Percentiles rank a stretch among this genome's conserved stretches.
These are phyloP conservation scores for Globisporangium lucens DNA, from an alignment of 352 stramenopile species.

Conservation along the genomic window DNA sequence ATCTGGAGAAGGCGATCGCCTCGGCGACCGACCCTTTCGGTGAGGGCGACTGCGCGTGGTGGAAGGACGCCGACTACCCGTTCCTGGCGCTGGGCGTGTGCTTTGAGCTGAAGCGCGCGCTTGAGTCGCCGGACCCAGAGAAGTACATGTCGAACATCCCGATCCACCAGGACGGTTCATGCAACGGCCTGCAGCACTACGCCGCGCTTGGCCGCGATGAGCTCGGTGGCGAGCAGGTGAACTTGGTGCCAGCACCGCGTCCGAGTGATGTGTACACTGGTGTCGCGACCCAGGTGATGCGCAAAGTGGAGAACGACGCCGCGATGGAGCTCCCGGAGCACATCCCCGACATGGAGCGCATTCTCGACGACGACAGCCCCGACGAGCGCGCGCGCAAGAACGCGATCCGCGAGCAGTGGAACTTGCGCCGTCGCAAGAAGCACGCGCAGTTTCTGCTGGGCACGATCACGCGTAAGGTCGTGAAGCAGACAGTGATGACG, in stretches of 20 bases:
- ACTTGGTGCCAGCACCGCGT: conserved; percentile 92
- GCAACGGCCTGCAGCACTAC: conserved; percentile 57
- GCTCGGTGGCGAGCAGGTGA: conserved; percentile 94
- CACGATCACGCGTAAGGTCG: conserved; percentile 92
- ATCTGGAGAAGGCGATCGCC: conserved; percentile 93
- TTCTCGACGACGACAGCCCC: conserved; percentile 13
- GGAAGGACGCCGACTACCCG: conserved; percentile 96
- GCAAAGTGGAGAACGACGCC: conserved; percentile 72
- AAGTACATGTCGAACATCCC: conserved; percentile 95
- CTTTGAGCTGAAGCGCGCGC: conserved; percentile 93
- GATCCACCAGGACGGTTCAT: conserved; percentile 93
- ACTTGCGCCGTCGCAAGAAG: conserved; percentile 30
- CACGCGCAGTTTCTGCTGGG: conserved; percentile 66
- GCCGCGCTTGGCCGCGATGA: conserved; percentile 95
- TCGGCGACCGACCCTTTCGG: conserved; percentile 90
- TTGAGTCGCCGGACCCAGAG: conserved; percentile 88
- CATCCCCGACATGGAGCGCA: conserved; percentile 26
- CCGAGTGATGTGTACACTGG: conserved; percentile 98
- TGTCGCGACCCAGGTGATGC: conserved; percentile 86
- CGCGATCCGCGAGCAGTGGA: not conserved
- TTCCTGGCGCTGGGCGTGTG: conserved; percentile 97
- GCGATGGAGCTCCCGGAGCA: conserved; percentile 44
- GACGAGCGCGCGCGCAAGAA: not conserved
- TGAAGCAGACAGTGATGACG: conserved; percentile 99
- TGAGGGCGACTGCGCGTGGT: conserved; percentile 85